phyloP scores from a whole-genome alignment of 1,139 yeast genomes.

The Yamadazyma dushanensis region DNA sequence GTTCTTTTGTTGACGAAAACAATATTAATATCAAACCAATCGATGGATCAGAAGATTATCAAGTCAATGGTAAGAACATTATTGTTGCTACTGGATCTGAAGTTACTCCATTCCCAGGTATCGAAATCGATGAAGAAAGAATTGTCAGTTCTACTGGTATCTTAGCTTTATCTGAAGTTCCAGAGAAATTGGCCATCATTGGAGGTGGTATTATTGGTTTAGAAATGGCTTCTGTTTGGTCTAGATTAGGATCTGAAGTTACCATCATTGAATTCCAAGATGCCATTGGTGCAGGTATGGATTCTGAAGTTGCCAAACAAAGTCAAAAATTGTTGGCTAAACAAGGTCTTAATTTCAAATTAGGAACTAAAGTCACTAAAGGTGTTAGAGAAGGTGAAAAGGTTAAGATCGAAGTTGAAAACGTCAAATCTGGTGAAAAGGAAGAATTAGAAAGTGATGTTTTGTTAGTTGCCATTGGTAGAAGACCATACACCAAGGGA shows the following conservation, averaged over 20 bases:
- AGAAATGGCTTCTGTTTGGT: constrained; percentile 98
- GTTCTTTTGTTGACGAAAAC: constrained; percentile 82
- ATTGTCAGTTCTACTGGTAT: constrained; percentile 97
- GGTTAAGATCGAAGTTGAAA: constrained; percentile 87
- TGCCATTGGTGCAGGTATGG: constrained; percentile 96
- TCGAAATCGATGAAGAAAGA: constrained; percentile 93
- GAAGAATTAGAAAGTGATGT: constrained; percentile 87
- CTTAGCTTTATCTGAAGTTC: constrained; percentile 78
- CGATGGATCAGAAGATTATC: constrained; percentile 70
- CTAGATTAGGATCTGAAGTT: constrained; percentile 93
- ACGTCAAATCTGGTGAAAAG: constrained; percentile 81
- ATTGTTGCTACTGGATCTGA: constrained; percentile 99
- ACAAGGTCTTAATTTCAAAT: constrained; percentile 93
- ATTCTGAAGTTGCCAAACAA: constrained; percentile 86
- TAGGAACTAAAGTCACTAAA: constrained; percentile 85
- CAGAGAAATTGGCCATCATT: constrained; percentile 87
- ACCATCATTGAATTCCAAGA: constrained; percentile 90
- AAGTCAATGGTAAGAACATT: constrained; percentile 78
- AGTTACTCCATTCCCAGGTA: constrained; percentile 98
- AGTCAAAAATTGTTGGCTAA: constrained; percentile 87
- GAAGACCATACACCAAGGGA: constrained; percentile 95
- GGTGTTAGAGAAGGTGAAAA: constrained; percentile 87
- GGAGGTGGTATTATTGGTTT: constrained; percentile 99
- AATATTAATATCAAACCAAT: constrained; percentile 78
- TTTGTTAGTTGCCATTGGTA: constrained; percentile 94